Percentiles rank a stretch among this genome's conserved stretches.
Evolutionary conservation across 306 rosid species (phyloP).

Genomic region (Cicer judaicum): DNA sequence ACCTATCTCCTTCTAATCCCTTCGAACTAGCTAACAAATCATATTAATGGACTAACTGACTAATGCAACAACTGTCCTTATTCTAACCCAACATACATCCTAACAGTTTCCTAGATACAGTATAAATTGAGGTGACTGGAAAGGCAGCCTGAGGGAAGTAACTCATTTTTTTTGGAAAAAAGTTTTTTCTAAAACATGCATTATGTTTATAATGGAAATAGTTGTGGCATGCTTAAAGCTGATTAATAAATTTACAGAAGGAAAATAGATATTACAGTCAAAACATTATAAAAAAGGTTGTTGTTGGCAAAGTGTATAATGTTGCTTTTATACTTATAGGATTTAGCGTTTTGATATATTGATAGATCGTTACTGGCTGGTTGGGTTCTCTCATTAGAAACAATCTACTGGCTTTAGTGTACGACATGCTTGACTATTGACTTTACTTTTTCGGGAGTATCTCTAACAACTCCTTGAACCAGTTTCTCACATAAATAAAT

Average conservation of each 20-base stretch:
- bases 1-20: background rate
- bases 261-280: background rate
- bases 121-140: constrained; percentile 10
- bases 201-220: constrained; percentile 17
- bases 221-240: background rate
- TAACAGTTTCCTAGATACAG: constrained; percentile 26
- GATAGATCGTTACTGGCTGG: constrained; percentile 14
- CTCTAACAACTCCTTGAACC: background rate
- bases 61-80: background rate
- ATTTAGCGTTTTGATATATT: constrained; percentile 16
- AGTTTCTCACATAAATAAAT: background rate
- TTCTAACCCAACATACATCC: background rate
- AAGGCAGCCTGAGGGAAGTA: constrained; percentile 1
- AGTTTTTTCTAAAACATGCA: background rate
- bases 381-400: constrained; percentile 23
- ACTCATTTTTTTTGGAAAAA: background rate
- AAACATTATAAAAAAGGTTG: background rate
- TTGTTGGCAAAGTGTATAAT: background rate
- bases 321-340: background rate
- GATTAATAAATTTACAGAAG: constrained; percentile 1
- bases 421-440: background rate
- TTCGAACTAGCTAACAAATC: background rate
- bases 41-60: constrained; percentile 8
- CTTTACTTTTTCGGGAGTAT: background rate
- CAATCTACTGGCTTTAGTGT: background rate